phyloP scores from a whole-genome alignment of 176 grass and related monocot species.

The Eremochloa ophiuroides region DNA sequence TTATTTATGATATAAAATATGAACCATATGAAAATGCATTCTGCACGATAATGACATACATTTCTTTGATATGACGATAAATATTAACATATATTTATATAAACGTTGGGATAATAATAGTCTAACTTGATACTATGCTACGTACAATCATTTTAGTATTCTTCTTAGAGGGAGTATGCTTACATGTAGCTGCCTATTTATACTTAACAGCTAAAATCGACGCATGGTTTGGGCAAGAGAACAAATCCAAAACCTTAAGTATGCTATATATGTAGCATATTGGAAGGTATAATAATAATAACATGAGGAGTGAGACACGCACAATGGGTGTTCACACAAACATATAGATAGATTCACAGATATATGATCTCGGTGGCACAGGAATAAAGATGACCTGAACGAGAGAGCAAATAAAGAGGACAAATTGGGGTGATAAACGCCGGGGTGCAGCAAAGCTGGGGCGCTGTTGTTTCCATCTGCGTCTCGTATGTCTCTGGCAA shows the following conservation, averaged over 20 bases:
- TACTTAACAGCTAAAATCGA: no score
- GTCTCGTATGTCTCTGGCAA: not conserved
- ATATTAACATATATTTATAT: no score
- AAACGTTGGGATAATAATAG: no score
- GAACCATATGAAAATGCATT: no score
- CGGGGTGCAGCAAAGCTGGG: not conserved
- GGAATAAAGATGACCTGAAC: not conserved
- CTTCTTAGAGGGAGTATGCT: no score
- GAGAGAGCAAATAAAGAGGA: not conserved
- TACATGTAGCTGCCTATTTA: no score
- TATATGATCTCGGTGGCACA: not conserved
- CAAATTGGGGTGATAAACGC: conserved; percentile 1
- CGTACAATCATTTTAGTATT: no score
- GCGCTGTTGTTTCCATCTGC: not conserved
- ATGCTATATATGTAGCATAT: not conserved
- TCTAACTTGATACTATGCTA: no score
- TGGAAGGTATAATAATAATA: not conserved
- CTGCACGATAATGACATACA: no score
- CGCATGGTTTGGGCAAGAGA: not conserved
- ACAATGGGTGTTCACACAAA: not conserved
- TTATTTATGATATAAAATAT: no score
- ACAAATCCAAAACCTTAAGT: not conserved
- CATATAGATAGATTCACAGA: not conserved
- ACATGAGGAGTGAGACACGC: not conserved
- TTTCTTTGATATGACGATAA: no score